Conservation (phyloP, 345 rosid genomes). For the Euphorbia pulcherrima region DNA sequence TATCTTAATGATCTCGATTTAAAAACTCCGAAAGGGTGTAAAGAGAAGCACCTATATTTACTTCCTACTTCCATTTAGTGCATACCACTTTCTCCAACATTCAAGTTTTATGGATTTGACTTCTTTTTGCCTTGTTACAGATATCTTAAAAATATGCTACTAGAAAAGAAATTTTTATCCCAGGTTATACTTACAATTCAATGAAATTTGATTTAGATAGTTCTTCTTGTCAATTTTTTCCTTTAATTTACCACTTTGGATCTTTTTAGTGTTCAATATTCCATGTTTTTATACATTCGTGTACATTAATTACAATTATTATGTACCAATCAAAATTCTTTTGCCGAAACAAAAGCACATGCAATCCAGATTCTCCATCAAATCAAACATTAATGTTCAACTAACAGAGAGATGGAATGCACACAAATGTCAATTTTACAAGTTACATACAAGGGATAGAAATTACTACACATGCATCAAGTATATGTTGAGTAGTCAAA, state of each 20-base stretch:
- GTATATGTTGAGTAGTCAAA: not conserved
- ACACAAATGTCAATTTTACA: not conserved
- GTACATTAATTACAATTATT: not conserved
- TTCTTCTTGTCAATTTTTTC: not conserved
- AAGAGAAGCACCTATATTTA: conserved; percentile 10
- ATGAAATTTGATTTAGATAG: not conserved
- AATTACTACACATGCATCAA: not conserved
- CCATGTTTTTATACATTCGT: not conserved
- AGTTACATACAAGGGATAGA: not conserved
- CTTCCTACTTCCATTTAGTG: not conserved
- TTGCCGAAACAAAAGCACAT: conserved; percentile 4
- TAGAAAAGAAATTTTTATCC: not conserved
- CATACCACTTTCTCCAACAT: not conserved
- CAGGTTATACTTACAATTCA: conserved; percentile 6
- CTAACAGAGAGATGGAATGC: not conserved
- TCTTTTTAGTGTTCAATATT: not conserved
- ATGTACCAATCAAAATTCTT: not conserved
- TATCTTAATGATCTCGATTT: not conserved
- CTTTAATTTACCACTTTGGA: not conserved
- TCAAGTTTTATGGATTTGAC: not conserved
- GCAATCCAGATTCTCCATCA: conserved; percentile 1
- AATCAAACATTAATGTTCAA: not conserved
- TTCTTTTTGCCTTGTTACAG: conserved; percentile 5
- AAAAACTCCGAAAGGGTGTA: not conserved
- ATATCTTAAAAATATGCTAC: not conserved